Conservation (phyloP, 176 grass and related monocot genomes). For the Pharus latifolius region DNA sequence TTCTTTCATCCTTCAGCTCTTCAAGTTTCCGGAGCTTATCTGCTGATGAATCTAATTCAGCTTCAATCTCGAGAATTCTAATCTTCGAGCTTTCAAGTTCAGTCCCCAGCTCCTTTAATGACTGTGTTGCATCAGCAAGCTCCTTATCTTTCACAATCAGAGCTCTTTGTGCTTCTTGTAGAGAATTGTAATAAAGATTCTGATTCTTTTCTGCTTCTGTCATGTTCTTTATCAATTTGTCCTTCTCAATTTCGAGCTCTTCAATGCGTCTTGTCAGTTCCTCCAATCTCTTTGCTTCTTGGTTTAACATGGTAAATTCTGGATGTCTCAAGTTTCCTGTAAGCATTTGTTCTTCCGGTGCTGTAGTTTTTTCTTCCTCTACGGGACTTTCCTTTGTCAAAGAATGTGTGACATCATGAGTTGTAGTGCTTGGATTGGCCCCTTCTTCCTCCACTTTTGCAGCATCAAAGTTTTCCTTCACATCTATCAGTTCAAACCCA, state of each 20-base stretch:
- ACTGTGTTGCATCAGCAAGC: constrained; percentile 45
- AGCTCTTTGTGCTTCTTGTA: constrained; percentile 59
- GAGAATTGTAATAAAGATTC: constrained; percentile 38
- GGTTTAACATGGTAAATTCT: constrained; percentile 33
- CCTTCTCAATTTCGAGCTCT: constrained; percentile 72
- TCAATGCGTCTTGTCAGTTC: constrained; percentile 44
- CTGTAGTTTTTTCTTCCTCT: constrained; percentile 20
- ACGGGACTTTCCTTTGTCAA: constrained; percentile 1
- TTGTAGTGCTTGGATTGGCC: not conserved
- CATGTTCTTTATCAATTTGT: constrained; percentile 40
- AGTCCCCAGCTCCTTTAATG: constrained; percentile 27
- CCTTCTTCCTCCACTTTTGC: constrained; percentile 25
- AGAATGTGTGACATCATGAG: not conserved
- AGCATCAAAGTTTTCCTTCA: constrained; percentile 26
- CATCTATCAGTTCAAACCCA: constrained; percentile 59
- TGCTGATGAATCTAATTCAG: constrained; percentile 34
- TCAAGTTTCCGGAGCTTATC: constrained; percentile 49
- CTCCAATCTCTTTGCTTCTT: constrained; percentile 36
- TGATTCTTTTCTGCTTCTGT: constrained; percentile 68
- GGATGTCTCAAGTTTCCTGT: constrained; percentile 7
- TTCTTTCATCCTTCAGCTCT: constrained; percentile 55
- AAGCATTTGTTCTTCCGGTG: constrained; percentile 24
- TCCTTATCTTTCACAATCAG: constrained; percentile 49
- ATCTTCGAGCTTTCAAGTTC: constrained; percentile 53
- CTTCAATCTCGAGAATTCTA: constrained; percentile 51